Base-by-base conservation (phyloP, 2,329 filamentous ascomycete genomes). In the Xylariaceae sp. region DNA sequence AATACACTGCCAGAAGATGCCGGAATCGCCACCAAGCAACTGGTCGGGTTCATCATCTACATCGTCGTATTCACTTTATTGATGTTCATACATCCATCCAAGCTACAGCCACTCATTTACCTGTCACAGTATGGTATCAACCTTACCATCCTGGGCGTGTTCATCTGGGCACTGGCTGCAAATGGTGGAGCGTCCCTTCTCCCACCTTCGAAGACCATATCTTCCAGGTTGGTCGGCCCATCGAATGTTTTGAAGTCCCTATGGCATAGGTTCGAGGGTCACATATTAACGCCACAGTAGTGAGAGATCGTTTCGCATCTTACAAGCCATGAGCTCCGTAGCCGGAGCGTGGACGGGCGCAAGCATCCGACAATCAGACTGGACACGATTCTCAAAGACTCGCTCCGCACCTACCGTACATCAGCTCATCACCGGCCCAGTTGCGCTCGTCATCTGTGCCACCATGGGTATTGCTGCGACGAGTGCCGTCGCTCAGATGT, bases 21-120 rank as follows among this genome's bases (percentile, higher is more conserved):
- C 9, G 45, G 39, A 13, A 60, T 65, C 22, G 64, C 62, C 0
- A 63, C 56, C 4, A 45, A 53, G 16, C 53, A 55, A 30, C 50
- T 65, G 47, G 32, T 63, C 29, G 53, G 52, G 33, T 53, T 45
- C 34, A 34, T 43, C 3, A 31, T 48, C 7, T 48, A 44, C 34
- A 39, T 43, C 13, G 11, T 45, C n/a, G 13, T 48, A n/a, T 48
- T 41, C 34, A 28, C 43, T 9, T 41, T 43, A 4, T 13, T 45
- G 24, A 43, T 48, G 22, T 48, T 42, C 30, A 39, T 39, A 9
- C 34, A 44, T 2, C 43, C 37, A 3, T 41, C 45, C 9, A 37
- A 45, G 17, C 32, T 33, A 7, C 42, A 48, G 19, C 42, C 16
- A 17, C 38, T 38, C 32, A 19, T 41, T 8, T 29, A 34, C n/a